Base-by-base conservation (phyloP, 495 filamentous ascomycete genomes). In the Podospora anserina region DNA sequence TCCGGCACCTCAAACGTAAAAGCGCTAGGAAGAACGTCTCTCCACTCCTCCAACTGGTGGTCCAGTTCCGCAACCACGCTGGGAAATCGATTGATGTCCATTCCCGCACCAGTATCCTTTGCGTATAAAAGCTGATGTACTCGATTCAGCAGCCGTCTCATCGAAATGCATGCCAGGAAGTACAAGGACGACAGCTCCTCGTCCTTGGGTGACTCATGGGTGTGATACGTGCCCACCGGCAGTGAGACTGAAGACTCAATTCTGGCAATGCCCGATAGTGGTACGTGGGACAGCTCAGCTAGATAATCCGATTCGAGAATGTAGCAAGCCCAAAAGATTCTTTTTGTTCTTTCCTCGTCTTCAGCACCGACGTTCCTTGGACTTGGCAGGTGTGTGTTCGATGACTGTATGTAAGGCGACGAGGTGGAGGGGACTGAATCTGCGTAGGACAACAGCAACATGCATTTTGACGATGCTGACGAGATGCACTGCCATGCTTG, bases 251-350 rank as follows among this genome's bases (percentile, higher is more conserved):
- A 77, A 3, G 80, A 80, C 71, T 83, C 82, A 23, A 83, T 82
- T 20, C 79, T 75, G 2, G 78, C 78, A 55, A 82, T 80, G 3
- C 82, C 80, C 0, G 74, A 79, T 60, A 81, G 78, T 3, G 82
- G 82, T 18, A 84, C 72, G 20, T 74, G 74, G 4, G 82, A 80
- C 3, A 83, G 71, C 60, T 83, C 82, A 30, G 73, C 73, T 5
- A 75, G 68, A 54, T 75, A 75, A 49, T 75, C 73, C 3, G 78
- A 80, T 63, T 84, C 82, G 9, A 84, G 76, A 19, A 84, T 79
- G 68, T 82, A 84, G 64, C 80, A 82, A 0, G 81, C 80, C 81
- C 82, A 84, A 65, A 84, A 84, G 26, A 84, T 83, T 6, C 82
- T 74, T 5, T 77, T 74, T 26, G 83, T 76, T 27, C 80, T 79